These are phyloP conservation scores for Pseudozyma hubeiensis DNA, from an alignment of 1,284 basidiomycete species.

Conservation along the genomic window DNA sequence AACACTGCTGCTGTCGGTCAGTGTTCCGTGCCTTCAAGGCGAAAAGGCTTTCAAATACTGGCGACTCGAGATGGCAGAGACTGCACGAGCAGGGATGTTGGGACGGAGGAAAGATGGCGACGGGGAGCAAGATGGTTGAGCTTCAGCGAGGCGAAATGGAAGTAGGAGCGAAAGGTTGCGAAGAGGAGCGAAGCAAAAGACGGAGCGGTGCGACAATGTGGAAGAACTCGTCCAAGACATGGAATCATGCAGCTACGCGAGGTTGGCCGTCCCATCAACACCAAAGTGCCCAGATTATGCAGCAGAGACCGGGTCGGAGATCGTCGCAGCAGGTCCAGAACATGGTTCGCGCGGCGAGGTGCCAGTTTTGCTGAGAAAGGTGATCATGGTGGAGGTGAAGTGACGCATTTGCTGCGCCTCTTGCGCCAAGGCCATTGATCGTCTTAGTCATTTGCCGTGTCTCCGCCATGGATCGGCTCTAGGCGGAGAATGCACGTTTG, in stretches of 20 bases:
- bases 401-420: neutral
- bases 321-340: conserved; percentile 3
- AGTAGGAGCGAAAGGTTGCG: too few relatives aligned
- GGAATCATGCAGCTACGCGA: neutral
- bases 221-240: neutral
- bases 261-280: conserved; percentile 3
- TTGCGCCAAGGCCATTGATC: neutral
- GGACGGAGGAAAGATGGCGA: too few relatives aligned
- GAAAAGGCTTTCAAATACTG: too few relatives aligned
- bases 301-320: neutral
- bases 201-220: neutral
- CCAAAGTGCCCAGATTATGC: neutral
- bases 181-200: too few relatives aligned
- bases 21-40: too few relatives aligned
- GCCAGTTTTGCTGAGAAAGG: neutral
- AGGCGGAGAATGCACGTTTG: conserved; percentile 2
- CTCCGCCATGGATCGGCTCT: neutral
- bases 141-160: too few relatives aligned
- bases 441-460: neutral
- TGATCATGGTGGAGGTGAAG: neutral
- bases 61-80: too few relatives aligned
- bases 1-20: too few relatives aligned
- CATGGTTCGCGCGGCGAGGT: neutral
- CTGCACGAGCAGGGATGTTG: too few relatives aligned
- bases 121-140: too few relatives aligned